Base-by-base conservation (phyloP, 192 early-diverging fungal genomes). In the Bifiguratus adelaidae region DNA sequence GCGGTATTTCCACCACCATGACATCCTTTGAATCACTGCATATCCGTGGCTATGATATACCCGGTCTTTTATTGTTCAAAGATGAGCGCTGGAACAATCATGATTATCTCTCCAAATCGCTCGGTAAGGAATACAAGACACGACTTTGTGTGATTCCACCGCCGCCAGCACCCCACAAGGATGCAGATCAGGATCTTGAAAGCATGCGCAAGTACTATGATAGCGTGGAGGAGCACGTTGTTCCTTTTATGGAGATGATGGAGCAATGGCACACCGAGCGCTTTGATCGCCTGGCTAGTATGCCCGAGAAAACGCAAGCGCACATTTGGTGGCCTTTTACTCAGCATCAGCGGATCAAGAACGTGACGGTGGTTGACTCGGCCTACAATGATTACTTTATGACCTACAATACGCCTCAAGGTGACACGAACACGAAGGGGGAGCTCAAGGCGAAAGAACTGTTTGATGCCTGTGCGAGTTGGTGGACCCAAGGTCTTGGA, bases 251-350 rank as follows among this genome's bases (percentile, higher is more conserved):
- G 5, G 12, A 58, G 11, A 40, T 60, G 7, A 26, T 86, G 53
- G 54, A 77, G 23, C 29, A 44, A 20, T 49, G 30, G 27, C 80
- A 88, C 44, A 43, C 69, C 6, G 35, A 61, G 18, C 55, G 76
- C 7, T 63, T 86, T 37, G 62, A 78, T 55, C 46, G 68, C 13
- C 42, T 83, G 21, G 71, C 81, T 37, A 32, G 56, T 2, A 70
- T 89, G 70, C 63, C 57, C 4, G 53, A 58, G 5, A 63, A 54
- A 54, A 61, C 64, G 11, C 58, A 58, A n/a, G 57, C 65, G 12
- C 58, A 53, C 0, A 61, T 89, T 15, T 86, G 86, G 84, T 89
- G 83, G 83, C 86, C 86, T 3, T 89, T 89, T 52, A 89, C 86
- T 3, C 86, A 89, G 46, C 84, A 89, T 37, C 38, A 61, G 11